Base-by-base conservation (phyloP, 257 asterid species). In the Vinca minor region DNA sequence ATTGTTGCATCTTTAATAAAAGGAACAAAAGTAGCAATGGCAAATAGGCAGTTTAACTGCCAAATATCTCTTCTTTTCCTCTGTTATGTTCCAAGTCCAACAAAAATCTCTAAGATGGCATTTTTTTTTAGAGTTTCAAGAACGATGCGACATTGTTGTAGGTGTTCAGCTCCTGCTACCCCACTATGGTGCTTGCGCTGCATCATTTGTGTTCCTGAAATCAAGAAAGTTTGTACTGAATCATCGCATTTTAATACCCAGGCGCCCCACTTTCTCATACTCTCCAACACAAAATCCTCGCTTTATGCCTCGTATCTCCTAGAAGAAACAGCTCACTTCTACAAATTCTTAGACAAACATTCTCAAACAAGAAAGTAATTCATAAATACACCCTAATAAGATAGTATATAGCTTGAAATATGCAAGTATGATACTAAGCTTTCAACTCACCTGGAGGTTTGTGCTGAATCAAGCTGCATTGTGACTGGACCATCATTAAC, bases 401-500 rank as follows among this genome's bases (percentile, higher is more conserved):
- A n/a, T 8, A 1, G 1, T 9, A 7, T 8, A 1, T 32, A 28
- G 59, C n/a, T 4, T 4, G 10, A 17, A n/a, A 14, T 1, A 44
- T 14, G 53, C 62, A 38, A 53, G 36, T 8, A 39, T n/a, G 9
- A 38, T 17, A 34, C 14, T 57, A 64, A 3, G 23, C 58, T 31
- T 10, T 21, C 34, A 28, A 62, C 77, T 77, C 74, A 85, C 81
- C 83, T 82, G 35, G 96, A 82, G 31, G 82, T 76, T 79, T 79
- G 87, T n/a, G 78, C 62, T 12, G 97, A 92, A 63, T 89, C 96
- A 2, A 92, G 87, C 83, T 88, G 94, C 95, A 89, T 83, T 46
- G 96, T 92, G 58, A 89, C 96, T 25, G 95, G 96, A 62, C 96
- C 95, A 72, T 88, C 98, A 66, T 91, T 91, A 38, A 88, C 88